Percentiles rank a stretch among this genome's conserved stretches.
phyloP scores from a whole-genome alignment of 371 early-diverging fungal genomes.

The Basidiobolus meristosporus region DNA sequence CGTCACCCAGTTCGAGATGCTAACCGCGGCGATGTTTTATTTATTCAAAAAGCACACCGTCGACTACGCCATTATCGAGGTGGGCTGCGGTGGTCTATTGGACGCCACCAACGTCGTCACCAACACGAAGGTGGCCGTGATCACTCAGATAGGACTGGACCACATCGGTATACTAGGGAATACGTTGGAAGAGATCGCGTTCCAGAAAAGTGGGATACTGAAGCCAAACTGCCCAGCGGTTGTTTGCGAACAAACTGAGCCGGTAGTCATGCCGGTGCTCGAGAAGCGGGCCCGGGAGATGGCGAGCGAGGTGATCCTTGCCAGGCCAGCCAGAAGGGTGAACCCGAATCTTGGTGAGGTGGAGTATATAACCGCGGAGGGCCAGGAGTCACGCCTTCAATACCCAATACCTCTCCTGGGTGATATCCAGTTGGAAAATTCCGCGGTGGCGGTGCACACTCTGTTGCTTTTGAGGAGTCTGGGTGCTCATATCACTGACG shows the following conservation, averaged over 20 bases:
- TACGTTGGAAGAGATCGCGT: slow-evolving; percentile 63
- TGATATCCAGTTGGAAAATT: slow-evolving; percentile 59
- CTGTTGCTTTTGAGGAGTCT: slow-evolving; percentile 23
- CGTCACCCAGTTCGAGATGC: slow-evolving; percentile 71
- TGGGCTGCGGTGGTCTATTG: slow-evolving; percentile 67
- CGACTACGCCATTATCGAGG: slow-evolving; percentile 64
- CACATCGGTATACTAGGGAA: slow-evolving; percentile 53
- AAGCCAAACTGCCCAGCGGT: slow-evolving; percentile 33
- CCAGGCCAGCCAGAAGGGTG: too few species aligned
- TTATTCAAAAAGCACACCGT: slow-evolving; percentile 16
- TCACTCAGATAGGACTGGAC: slow-evolving; percentile 64
- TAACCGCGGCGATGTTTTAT: slow-evolving; percentile 54
- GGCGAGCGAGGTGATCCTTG: slow-evolving; percentile 7
- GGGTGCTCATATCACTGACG: slow-evolving; percentile 15
- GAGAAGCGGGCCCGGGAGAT: slow-evolving; percentile 11
- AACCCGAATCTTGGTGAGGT: too few species aligned
- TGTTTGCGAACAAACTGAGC: slow-evolving; percentile 22
- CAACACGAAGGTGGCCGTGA: slow-evolving; percentile 42
- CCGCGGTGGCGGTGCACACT: slow-evolving; percentile 48
- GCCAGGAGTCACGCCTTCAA: slow-evolving; percentile 1
- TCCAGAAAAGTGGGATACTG: slow-evolving; percentile 86
- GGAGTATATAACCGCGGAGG: slow-evolving; percentile 1
- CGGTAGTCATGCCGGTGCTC: slow-evolving; percentile 13
- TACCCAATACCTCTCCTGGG: slow-evolving; percentile 44
- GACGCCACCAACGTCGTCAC: slow-evolving; percentile 70